Percentiles rank a stretch among this genome's conserved stretches.
Conservation (phyloP, 2,329 filamentous ascomycete genomes). For the Aureobasidium namibiae region DNA sequence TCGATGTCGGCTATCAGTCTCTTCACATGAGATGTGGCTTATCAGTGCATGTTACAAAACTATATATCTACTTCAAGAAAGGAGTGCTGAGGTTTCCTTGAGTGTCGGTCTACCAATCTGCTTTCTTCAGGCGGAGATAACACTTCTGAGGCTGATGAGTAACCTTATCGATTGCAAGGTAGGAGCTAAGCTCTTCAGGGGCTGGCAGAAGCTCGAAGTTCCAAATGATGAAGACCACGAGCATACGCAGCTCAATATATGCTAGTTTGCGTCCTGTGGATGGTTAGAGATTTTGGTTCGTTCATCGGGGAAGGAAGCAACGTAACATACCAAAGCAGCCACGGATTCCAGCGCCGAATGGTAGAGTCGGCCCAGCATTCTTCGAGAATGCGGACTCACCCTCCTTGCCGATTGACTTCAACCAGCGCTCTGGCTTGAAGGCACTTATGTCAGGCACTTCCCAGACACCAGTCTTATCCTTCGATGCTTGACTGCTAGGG, state of each 20-base stretch:
- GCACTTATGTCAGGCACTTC: conserved; percentile 21
- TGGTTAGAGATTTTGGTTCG: background rate
- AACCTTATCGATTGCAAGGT: conserved; percentile 21
- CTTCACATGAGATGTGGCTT: background rate
- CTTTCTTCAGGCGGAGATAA: conserved; percentile 18
- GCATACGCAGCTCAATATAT: conserved; percentile 23
- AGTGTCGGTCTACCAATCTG: background rate
- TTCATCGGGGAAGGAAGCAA: background rate
- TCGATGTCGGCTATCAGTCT: background rate
- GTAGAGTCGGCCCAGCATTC: conserved; percentile 26
- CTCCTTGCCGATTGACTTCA: conserved; percentile 22
- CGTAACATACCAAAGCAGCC: conserved; percentile 28
- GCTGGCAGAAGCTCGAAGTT: conserved; percentile 22
- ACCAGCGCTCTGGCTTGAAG: conserved; percentile 36
- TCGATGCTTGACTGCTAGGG: conserved; percentile 22
- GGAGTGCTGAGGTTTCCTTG: too few species aligned
- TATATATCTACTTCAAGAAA: background rate
- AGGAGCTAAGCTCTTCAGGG: conserved; percentile 19
- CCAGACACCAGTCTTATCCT: conserved; percentile 22
- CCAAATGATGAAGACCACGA: conserved; percentile 25
- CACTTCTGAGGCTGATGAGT: conserved; percentile 23
- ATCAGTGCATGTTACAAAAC: background rate
- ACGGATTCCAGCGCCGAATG: conserved; percentile 31
- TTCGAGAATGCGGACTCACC: conserved; percentile 27
- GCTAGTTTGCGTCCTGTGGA: conserved; percentile 19